Conservation (phyloP, 352 stramenopile genomes). For the Phytopythium helicoides region DNA sequence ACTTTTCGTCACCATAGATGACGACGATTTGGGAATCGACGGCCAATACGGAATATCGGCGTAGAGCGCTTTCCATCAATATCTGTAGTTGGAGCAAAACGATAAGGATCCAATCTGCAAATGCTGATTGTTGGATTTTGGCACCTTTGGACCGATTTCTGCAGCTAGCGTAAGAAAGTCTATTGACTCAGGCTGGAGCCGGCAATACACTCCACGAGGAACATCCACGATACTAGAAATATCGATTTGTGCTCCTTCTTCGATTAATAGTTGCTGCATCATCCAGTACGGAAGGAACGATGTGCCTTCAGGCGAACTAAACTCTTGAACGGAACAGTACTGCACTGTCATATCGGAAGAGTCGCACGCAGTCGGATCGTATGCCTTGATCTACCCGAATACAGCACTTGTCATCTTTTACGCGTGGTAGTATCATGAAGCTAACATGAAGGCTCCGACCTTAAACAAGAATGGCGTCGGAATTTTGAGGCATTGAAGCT, state of each 20-base stretch:
- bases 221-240: slow-evolving; percentile 30
- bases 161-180: slow-evolving; percentile 51
- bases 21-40: slow-evolving; percentile 51
- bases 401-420: slow-evolving; percentile 4
- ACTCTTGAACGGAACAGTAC: slow-evolving; percentile 65
- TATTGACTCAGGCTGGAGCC: slow-evolving; percentile 42
- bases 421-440: background rate
- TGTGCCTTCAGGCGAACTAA: slow-evolving; percentile 49
- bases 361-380: background rate
- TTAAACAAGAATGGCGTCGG: slow-evolving; percentile 51
- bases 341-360: slow-evolving; percentile 9
- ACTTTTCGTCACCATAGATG: slow-evolving; percentile 39
- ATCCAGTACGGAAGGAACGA: slow-evolving; percentile 69
- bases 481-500: slow-evolving; percentile 56
- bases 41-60: slow-evolving; percentile 54
- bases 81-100: slow-evolving; percentile 14
- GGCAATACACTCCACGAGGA: slow-evolving; percentile 50
- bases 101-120: background rate
- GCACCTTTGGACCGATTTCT: slow-evolving; percentile 55
- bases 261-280: slow-evolving; percentile 52
- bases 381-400: slow-evolving; percentile 17
- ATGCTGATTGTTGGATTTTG: background rate
- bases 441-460: slow-evolving; percentile 11
- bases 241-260: slow-evolving; percentile 35
- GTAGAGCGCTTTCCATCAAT: slow-evolving; percentile 55